Evolutionary conservation across 2,329 filamentous ascomycete species (phyloP).

Genomic region (Claviceps capensis): DNA sequence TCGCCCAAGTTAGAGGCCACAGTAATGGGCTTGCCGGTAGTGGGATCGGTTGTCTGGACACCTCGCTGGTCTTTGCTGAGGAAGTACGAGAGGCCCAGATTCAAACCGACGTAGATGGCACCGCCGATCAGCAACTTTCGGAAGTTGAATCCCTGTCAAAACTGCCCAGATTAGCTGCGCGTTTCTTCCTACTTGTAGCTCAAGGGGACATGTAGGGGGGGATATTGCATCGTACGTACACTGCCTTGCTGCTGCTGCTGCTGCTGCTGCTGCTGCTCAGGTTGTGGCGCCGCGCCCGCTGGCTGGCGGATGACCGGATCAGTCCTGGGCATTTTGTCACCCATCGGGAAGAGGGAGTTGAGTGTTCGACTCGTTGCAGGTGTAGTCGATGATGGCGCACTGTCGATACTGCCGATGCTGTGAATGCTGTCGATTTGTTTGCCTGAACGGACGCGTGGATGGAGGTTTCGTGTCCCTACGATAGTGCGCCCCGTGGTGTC

Average conservation of each 20-base stretch:
- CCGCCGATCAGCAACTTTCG: constrained; percentile 37
- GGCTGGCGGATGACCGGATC: constrained; percentile 7
- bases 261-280: background rate
- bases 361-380: background rate
- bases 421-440: too few relatives aligned
- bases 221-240: constrained; percentile 7
- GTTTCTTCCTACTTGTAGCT: background rate
- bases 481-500: too few relatives aligned
- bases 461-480: too few relatives aligned
- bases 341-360: background rate
- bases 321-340: constrained; percentile 1
- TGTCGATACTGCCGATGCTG: too few relatives aligned
- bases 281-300: constrained; percentile 10
- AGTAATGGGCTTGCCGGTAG: constrained; percentile 35
- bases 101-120: constrained; percentile 44
- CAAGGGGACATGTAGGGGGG: background rate
- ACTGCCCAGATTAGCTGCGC: background rate
- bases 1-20: constrained; percentile 39
- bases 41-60: constrained; percentile 33
- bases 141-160: constrained; percentile 22
- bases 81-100: constrained; percentile 42
- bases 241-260: constrained; percentile 11
- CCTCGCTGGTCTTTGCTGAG: constrained; percentile 32
- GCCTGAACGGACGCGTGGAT: background rate
- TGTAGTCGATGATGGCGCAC: background rate